Percentiles rank a stretch among this genome's conserved stretches.
These are phyloP conservation scores for Zymoseptoria passerinii DNA, from an alignment of 2,329 filamentous ascomycete species.

Conservation along the genomic window DNA sequence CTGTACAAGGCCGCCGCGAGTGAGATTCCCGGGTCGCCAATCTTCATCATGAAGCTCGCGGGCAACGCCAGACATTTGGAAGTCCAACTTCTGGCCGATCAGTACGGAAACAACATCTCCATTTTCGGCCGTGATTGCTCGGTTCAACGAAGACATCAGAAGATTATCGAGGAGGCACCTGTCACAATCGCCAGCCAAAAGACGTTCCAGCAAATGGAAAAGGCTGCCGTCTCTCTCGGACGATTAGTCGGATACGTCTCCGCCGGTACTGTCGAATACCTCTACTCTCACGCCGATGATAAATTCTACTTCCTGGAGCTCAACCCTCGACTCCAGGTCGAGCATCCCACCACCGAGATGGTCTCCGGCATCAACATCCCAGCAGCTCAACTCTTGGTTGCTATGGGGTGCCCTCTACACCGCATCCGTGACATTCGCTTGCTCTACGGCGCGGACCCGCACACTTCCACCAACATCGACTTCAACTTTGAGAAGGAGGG, in stretches of 20 bases:
- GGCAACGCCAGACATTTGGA: constrained; percentile 95
- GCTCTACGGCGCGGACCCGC: constrained; percentile 90
- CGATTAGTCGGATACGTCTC: constrained; percentile 96
- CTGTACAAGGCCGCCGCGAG: constrained; percentile 94
- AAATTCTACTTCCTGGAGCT: constrained; percentile 99
- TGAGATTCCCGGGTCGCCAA: constrained; percentile 96
- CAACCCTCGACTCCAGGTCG: constrained; percentile 97
- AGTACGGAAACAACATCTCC: constrained; percentile 99
- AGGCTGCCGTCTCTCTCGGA: constrained; percentile 87
- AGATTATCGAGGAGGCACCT: constrained; percentile 98
- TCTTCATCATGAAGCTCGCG: constrained; percentile 99
- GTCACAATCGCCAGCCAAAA: constrained; percentile 86
- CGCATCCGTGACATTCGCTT: constrained; percentile 92
- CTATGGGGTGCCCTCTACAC: constrained; percentile 95
- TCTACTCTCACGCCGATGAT: constrained; percentile 95
- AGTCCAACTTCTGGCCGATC: constrained; percentile 92
- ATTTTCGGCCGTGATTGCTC: constrained; percentile 98
- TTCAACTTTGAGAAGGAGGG: constrained; percentile 88
- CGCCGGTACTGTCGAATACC: constrained; percentile 95
- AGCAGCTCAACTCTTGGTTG: constrained; percentile 94
- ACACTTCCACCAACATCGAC: constrained; percentile 78
- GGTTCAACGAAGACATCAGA: constrained; percentile 95
- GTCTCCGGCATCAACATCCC: constrained; percentile 95
- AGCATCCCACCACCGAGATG: constrained; percentile 99
- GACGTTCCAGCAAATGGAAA: constrained; percentile 95